phyloP scores from a whole-genome alignment of 495 filamentous ascomycete genomes.

The Neurospora sp. region DNA sequence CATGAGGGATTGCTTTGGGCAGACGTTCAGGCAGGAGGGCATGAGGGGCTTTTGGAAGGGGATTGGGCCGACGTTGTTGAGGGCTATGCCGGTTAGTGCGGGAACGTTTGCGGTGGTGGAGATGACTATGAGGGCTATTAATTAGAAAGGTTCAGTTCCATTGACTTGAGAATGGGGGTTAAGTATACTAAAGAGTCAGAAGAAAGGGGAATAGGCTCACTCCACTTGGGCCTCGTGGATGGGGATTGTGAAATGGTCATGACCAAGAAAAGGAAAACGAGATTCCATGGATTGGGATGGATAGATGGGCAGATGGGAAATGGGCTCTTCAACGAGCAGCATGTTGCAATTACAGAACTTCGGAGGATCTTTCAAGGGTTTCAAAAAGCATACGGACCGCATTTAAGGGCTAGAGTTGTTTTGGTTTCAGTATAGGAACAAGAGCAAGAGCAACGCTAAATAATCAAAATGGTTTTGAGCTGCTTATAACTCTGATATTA shows the following conservation, averaged over 20 bases:
- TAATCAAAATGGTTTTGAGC: not conserved
- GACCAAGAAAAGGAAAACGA: not conserved
- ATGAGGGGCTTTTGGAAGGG: slow-evolving; percentile 90
- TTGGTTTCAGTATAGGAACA: not conserved
- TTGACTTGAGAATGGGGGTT: too few relatives aligned
- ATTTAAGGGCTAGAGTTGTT: not conserved
- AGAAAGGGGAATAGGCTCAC: not conserved
- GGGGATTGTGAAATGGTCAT: not conserved
- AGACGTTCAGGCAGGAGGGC: slow-evolving; percentile 73
- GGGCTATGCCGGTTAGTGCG: slow-evolving; percentile 95
- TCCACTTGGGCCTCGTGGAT: not conserved
- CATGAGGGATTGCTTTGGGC: slow-evolving; percentile 83
- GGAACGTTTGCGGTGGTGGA: slow-evolving; percentile 86
- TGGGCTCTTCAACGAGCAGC: not conserved
- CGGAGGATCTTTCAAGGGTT: not conserved
- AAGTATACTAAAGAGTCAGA: not conserved
- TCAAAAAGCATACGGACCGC: not conserved
- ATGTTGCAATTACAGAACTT: not conserved
- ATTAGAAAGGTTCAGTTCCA: slow-evolving; percentile 7
- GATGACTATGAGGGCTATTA: slow-evolving; percentile 51
- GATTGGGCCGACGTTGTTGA: slow-evolving; percentile 81
- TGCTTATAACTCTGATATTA: not conserved
- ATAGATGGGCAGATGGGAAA: not conserved
- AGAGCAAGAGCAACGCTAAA: not conserved
- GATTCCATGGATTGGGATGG: not conserved